Base-by-base conservation (phyloP, 345 rosid genomes). In the Euphorbia pulcherrima region DNA sequence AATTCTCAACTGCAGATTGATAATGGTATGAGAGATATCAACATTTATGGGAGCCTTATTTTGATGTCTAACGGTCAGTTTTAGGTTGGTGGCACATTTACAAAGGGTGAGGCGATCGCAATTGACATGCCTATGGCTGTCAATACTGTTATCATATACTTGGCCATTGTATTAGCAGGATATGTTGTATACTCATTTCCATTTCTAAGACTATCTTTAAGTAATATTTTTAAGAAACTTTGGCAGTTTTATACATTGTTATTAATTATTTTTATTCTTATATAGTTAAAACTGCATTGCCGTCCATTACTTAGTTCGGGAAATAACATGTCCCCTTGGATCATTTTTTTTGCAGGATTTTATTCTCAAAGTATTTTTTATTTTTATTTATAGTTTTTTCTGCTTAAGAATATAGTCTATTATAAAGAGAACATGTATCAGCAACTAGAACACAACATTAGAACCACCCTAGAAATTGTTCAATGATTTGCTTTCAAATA, bases 121-220 rank as follows among this genome's bases (percentile, higher is more conserved):
- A 87, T 90, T n/a, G 90, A 88, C 81, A 90, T 93, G 98, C 94
- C 95, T 17, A 89, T 93, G 97, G 90, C 92, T 14, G 86, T 84
- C n/a, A 65, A 79, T 77, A 92, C 96, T 6, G 95, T 93, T 68
- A 75, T 90, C 52, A 88, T 90, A 74, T 90, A 90, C 65, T 75
- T 93, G 18, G 97, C 98, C 14, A 87, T 89, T 69, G 75, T 93
- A 44, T 78, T 89, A 7, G 94, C 88, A 0, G 98, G 97, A 60
- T 83, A 60, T 69, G 80, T 89, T 53, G 98, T 71, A 77, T 93
- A 72, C 87, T 75, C 17, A 78, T 93, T 39, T 84, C 96, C 8
- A 87, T 87, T 28, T 92, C 98, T 21, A 87, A 84, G 79, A 94
- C 88, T 68, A 84, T 93, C 57, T 90, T 93, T 79, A 90, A n/a